phyloP scores from a whole-genome alignment of 2,329 filamentous ascomycete species.

The Hypoxylon sp. region DNA sequence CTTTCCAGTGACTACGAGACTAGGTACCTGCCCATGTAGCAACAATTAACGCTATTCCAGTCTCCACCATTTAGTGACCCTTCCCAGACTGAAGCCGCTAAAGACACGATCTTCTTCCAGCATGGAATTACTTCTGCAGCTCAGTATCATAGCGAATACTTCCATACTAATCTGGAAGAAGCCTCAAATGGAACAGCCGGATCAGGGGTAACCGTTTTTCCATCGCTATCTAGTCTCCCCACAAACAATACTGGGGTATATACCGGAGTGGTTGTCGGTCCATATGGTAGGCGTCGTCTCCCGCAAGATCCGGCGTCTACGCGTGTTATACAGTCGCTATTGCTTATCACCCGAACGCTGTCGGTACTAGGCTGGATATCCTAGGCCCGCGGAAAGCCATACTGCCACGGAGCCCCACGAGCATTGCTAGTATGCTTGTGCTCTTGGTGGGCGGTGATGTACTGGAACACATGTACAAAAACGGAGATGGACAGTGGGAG shows the following conservation, averaged over 20 bases:
- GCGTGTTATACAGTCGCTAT: conserved; percentile 16
- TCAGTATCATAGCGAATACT: no score
- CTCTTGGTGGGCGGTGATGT: conserved; percentile 39
- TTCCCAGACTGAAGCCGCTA: no score
- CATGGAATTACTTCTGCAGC: no score
- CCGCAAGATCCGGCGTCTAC: conserved; percentile 7
- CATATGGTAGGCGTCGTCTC: not conserved
- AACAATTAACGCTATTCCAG: no score
- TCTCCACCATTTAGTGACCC: no score
- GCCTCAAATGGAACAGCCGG: no score
- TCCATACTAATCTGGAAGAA: no score
- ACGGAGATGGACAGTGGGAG: not conserved
- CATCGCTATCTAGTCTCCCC: no score
- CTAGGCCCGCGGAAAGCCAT: conserved; percentile 24
- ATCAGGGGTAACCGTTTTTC: no score
- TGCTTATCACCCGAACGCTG: conserved; percentile 22
- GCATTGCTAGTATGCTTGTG: conserved; percentile 33
- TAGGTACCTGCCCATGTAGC: no score
- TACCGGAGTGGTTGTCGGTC: not conserved
- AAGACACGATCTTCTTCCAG: no score
- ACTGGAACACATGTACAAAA: conserved; percentile 20
- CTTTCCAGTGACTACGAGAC: no score
- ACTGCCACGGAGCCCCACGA: conserved; percentile 33
- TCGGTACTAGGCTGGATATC: conserved; percentile 30
- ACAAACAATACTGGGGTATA: not conserved